Conservation (phyloP, 78 protist genomes). For the Emiliania huxleyi region DNA sequence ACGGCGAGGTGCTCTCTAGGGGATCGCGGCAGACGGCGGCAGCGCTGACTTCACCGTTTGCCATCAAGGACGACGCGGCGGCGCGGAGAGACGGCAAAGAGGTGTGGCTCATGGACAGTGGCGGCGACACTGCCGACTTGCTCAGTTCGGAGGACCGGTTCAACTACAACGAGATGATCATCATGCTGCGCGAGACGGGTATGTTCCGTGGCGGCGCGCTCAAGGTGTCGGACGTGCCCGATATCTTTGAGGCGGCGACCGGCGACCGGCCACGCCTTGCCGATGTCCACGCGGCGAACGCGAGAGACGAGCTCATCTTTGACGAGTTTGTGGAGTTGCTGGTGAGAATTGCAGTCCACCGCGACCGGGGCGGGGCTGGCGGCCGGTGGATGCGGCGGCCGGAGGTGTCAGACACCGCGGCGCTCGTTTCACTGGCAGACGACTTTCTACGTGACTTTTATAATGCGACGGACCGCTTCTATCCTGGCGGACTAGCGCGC, state of each 20-base stretch:
- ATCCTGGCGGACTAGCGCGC: neutral
- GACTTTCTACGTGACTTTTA: neutral
- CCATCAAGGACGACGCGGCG: neutral
- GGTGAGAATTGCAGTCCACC: neutral
- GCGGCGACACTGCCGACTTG: neutral
- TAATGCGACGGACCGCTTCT: neutral
- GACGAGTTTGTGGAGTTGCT: neutral
- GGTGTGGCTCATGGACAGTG: neutral
- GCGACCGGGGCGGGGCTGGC: neutral
- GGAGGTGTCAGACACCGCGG: neutral
- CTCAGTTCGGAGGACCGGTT: neutral
- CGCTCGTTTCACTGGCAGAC: neutral
- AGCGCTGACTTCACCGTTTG: too few relatives aligned
- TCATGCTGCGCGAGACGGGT: neutral
- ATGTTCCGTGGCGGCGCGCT: neutral
- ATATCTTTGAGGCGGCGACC: neutral
- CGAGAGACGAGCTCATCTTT: neutral
- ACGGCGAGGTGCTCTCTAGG: too few relatives aligned
- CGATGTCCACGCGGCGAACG: neutral
- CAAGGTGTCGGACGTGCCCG: neutral
- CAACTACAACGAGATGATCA: neutral
- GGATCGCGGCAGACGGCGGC: too few relatives aligned
- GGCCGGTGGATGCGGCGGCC: neutral
- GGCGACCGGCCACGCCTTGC: neutral
- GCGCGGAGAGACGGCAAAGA: neutral